A percentile compares a stretch with the other conserved stretches of the same genome.
Conservation (phyloP, 768 basidiomycete genomes). For the Hypholoma sublateritium region DNA sequence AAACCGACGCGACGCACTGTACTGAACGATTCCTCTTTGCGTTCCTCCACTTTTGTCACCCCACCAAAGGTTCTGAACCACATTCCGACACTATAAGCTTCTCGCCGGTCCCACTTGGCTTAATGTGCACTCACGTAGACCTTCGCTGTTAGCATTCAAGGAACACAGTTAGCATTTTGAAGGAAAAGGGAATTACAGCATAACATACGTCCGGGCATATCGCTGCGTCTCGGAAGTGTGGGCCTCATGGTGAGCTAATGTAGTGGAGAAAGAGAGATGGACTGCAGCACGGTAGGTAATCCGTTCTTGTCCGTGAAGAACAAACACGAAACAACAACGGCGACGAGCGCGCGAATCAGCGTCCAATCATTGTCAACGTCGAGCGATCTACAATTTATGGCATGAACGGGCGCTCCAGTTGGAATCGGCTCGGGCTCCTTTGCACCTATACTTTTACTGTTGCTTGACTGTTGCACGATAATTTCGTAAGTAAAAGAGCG, state of each 20-base stretch:
- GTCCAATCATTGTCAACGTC: too few relatives aligned
- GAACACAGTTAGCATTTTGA: background rate
- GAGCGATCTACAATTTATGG: too few relatives aligned
- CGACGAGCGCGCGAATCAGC: background rate
- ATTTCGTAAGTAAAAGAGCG: too few relatives aligned
- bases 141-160: slow-evolving; percentile 51
- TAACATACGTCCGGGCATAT: slow-evolving; percentile 83
- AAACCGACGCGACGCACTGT: slow-evolving; percentile 60
- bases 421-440: too few relatives aligned
- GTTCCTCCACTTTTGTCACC: slow-evolving; percentile 64
- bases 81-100: slow-evolving; percentile 1
- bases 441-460: too few relatives aligned
- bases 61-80: slow-evolving; percentile 83
- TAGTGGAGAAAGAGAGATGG: slow-evolving; percentile 18
- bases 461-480: too few relatives aligned
- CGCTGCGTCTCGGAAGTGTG: slow-evolving; percentile 56
- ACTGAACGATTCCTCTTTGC: slow-evolving; percentile 75
- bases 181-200: background rate
- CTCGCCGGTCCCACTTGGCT: background rate
- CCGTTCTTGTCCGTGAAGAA: slow-evolving; percentile 34
- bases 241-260: slow-evolving; percentile 55
- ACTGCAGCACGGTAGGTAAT: slow-evolving; percentile 14
- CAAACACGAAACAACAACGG: slow-evolving; percentile 29
- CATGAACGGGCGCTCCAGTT: too few relatives aligned
- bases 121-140: slow-evolving; percentile 61